Conservation (phyloP, 768 basidiomycete genomes). For the Russula sp. region DNA sequence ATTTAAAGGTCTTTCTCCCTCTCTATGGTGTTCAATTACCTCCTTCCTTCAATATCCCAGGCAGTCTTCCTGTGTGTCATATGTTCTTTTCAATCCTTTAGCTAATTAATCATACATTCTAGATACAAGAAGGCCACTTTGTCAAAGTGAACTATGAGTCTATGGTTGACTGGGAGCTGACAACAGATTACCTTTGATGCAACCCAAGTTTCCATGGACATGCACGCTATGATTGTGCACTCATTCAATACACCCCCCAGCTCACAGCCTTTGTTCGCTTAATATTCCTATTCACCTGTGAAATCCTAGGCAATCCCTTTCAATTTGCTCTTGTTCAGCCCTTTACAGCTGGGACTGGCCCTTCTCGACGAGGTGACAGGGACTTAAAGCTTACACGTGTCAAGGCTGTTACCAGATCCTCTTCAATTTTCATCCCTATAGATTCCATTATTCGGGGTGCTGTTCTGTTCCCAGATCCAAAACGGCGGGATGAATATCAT, state of each 20-base stretch:
- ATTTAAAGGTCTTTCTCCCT: no score
- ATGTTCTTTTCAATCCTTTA: no score
- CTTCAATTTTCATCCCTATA: neutral
- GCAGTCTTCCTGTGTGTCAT: no score
- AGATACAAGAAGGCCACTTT: neutral
- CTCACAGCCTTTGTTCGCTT: neutral
- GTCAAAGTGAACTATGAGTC: neutral
- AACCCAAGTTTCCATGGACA: neutral
- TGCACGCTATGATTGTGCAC: neutral
- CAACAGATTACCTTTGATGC: neutral
- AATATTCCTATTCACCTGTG: neutral
- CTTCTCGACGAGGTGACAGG: neutral
- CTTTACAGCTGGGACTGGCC: neutral
- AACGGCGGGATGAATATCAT: neutral
- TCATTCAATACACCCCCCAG: neutral
- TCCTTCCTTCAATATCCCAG: no score
- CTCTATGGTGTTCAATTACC: no score
- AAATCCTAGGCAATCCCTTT: neutral
- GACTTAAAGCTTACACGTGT: neutral
- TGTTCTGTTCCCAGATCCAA: neutral
- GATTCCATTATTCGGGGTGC: neutral
- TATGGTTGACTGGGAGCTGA: neutral
- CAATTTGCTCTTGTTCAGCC: neutral
- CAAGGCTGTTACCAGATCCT: neutral
- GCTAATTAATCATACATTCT: no score